Base-by-base conservation (phyloP, 2,329 filamentous ascomycete species). In the Trichoderma sp. region DNA sequence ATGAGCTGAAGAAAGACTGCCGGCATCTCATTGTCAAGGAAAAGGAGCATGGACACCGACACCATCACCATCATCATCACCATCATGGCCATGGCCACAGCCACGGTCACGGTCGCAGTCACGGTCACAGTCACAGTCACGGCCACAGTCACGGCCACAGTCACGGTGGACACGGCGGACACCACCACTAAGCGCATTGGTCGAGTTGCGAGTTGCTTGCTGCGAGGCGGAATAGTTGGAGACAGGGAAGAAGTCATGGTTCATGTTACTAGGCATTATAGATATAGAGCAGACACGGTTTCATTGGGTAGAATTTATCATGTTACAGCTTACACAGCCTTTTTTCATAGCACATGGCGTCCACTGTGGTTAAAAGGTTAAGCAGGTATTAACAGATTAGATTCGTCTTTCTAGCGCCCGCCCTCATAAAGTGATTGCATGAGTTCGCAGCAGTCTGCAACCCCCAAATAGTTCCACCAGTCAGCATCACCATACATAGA, bases 21-120 rank as follows among this genome's bases (percentile, higher is more conserved):
- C 71, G 69, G 2, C 19, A 19, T 56, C 71, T 79, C 1, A 72
- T 76, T 55, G 71, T 79, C 37, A 72, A 71, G 61, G 69, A 43
- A 21, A 73, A 71, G 60, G 74, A 31, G 69, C 40, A n/a, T n/a
- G 3, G 16, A 3, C 40, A 43, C 6, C 7, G 19, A 7, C 40
- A 43, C 19, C 5, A 7, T 4, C 40, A 43, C 40, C 5, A 8
- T 10, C 40, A 43, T 5, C 33, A 35, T 8, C 37, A 19, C 37
- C 1, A 19, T 3, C 37, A 19, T 8, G 31, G 5, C 2, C 37
- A 19, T 16, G 6, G 16, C 2, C 37, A 43, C 37, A 43, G 19
- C 16, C 40, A 43, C 19, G 3, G 7, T 4, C 40, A 43, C 40
- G 27, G 27, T 27, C 27, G n/a, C n/a, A 3, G 5, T n/a, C 40